Conservation (phyloP, 2,329 filamentous ascomycete species). For the Stachybotrys echinatus region DNA sequence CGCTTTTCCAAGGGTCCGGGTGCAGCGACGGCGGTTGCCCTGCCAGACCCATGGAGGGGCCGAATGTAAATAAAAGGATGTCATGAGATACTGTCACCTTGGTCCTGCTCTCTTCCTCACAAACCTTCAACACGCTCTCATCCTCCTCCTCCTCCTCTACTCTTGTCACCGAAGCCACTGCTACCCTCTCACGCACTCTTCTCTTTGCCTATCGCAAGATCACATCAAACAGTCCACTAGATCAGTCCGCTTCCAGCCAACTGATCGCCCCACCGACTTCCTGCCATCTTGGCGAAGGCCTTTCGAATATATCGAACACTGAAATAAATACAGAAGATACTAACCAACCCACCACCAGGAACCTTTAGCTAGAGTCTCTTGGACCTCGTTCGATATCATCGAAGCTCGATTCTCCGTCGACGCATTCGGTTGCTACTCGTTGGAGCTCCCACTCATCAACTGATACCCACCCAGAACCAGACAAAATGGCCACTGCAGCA, state of each 20-base stretch:
- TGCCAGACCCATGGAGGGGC: conserved; percentile 27
- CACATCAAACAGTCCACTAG: conserved; percentile 34
- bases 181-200: neutral
- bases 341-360: conserved; percentile 41
- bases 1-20: neutral
- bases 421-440: conserved; percentile 45
- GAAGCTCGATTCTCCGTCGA: conserved; percentile 31
- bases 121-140: conserved; percentile 15
- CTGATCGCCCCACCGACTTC: conserved; percentile 43
- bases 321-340: conserved; percentile 34
- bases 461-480: conserved; percentile 15
- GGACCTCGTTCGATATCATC: conserved; percentile 45
- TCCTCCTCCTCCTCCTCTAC: conserved; percentile 7
- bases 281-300: conserved; percentile 33
- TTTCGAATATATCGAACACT: conserved; percentile 42
- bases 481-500: conserved; percentile 71
- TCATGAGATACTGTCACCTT: conserved; percentile 12
- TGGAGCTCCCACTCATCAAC: conserved; percentile 21
- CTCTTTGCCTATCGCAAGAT: conserved; percentile 8
- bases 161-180: no score
- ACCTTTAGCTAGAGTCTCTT: conserved; percentile 56
- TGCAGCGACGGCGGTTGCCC: conserved; percentile 20
- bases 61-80: conserved; percentile 41
- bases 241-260: conserved; percentile 43
- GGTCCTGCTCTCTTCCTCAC: conserved; percentile 15